A percentile compares a stretch with the other conserved stretches of the same genome.
Conservation (phyloP, 495 filamentous ascomycete genomes). For the Penicillium riverlandense region DNA sequence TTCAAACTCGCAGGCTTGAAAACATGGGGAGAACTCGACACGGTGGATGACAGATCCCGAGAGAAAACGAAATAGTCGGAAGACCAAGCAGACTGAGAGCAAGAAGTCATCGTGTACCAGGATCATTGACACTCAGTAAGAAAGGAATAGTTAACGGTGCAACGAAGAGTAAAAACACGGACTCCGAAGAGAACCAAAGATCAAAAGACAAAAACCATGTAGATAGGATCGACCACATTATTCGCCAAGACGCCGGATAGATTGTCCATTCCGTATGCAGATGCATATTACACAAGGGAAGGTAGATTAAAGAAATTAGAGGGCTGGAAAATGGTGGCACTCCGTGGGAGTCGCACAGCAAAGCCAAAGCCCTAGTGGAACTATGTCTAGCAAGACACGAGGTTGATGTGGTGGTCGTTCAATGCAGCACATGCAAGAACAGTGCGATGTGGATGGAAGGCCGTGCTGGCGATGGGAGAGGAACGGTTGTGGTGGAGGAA, state of each 20-base stretch:
- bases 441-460: constrained; percentile 94
- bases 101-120: too few relatives aligned
- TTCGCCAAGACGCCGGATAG: constrained; percentile 11
- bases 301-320: neutral
- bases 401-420: constrained; percentile 41
- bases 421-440: constrained; percentile 73
- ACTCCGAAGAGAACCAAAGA: neutral
- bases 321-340: neutral
- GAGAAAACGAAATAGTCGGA: too few relatives aligned
- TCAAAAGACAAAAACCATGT: neutral
- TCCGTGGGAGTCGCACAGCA: too few relatives aligned
- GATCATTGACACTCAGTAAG: neutral
- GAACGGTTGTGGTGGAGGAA: constrained; percentile 74
- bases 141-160: neutral
- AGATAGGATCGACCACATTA: neutral
- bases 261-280: constrained; percentile 4
- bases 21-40: too few relatives aligned
- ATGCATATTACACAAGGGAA: constrained; percentile 9
- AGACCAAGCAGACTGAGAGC: too few relatives aligned
- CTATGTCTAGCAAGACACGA: constrained; percentile 34
- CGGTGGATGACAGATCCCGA: too few relatives aligned
- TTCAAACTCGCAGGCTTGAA: too few relatives aligned
- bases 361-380: neutral
- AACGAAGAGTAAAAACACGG: neutral
- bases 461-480: constrained; percentile 75